phyloP scores from a whole-genome alignment of 306 rosid genomes.

The Acmispon strigosus region DNA sequence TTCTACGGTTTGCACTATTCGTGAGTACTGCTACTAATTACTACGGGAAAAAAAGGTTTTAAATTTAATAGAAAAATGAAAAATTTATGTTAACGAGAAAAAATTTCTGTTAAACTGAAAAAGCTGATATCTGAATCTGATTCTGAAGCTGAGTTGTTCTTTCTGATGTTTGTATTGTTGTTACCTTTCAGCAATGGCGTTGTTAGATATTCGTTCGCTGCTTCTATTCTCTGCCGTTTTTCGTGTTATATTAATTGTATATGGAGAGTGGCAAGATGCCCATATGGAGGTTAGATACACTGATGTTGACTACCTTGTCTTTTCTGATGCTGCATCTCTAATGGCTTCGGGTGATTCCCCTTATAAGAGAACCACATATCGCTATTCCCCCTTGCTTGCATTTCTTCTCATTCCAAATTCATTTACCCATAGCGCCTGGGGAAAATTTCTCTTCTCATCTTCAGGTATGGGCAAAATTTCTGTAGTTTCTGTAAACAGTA shows the following conservation, averaged over 20 bases:
- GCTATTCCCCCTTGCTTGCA: conserved; percentile 83
- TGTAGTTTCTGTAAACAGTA: background rate
- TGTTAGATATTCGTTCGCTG: conserved; percentile 28
- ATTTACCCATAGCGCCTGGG: conserved; percentile 68
- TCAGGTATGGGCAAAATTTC: conserved; percentile 42
- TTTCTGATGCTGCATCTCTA: conserved; percentile 85
- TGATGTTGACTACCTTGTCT: conserved; percentile 82
- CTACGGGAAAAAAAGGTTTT: too few relatives aligned
- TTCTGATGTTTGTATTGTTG: background rate
- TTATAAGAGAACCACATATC: conserved; percentile 73
- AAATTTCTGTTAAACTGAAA: background rate
- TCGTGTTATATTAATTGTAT: conserved; percentile 51
- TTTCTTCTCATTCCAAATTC: conserved; percentile 77
- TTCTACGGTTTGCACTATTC: too few relatives aligned
- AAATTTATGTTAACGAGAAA: too few relatives aligned
- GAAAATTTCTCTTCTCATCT: conserved; percentile 82
- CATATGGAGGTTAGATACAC: conserved; percentile 89
- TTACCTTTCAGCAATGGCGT: conserved; percentile 28
- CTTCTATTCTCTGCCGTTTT: conserved; percentile 54
- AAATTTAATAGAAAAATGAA: too few relatives aligned
- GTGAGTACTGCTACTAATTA: too few relatives aligned
- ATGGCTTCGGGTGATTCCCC: conserved; percentile 81
- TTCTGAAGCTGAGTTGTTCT: background rate
- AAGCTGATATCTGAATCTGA: background rate
- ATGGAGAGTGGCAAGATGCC: conserved; percentile 94